phyloP scores from a whole-genome alignment of 345 rosid genomes.

The Eucalyptus grandis region DNA sequence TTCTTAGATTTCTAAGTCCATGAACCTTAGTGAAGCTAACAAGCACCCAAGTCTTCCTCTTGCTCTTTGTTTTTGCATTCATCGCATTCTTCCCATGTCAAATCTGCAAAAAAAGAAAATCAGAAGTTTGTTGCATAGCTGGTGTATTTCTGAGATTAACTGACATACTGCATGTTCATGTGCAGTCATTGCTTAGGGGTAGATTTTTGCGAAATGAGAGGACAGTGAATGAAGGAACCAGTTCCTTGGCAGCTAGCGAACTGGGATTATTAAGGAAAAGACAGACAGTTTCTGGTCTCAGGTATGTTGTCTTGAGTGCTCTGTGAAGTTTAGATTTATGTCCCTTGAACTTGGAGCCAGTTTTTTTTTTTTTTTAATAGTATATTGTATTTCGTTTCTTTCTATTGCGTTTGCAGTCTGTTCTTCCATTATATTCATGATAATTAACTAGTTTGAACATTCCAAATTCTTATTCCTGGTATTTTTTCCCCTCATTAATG shows the following conservation, averaged over 20 bases:
- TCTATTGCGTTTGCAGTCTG: background rate
- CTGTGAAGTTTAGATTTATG: background rate
- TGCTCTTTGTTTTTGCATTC: background rate
- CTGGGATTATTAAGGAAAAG: slow-evolving; percentile 83
- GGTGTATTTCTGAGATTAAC: background rate
- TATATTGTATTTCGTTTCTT: background rate
- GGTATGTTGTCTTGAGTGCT: slow-evolving; percentile 26
- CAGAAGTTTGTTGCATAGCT: background rate
- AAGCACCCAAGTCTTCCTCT: background rate
- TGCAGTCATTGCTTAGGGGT: slow-evolving; percentile 85
- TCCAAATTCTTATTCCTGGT: background rate
- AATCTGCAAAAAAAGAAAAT: background rate
- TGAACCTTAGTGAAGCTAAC: background rate
- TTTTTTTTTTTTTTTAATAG: background rate
- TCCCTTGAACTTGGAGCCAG: background rate
- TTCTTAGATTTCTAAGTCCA: background rate
- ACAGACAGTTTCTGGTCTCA: slow-evolving; percentile 86
- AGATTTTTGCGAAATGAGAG: slow-evolving; percentile 84
- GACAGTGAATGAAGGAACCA: slow-evolving; percentile 33
- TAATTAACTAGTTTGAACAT: background rate
- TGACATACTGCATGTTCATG: background rate
- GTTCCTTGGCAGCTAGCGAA: slow-evolving; percentile 69
- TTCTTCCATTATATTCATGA: background rate
- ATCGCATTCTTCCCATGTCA: background rate
- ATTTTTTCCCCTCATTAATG: background rate